Evolutionary conservation across 2,329 filamentous ascomycete species (phyloP).

Genomic region (Fusarium chlamydosporum): DNA sequence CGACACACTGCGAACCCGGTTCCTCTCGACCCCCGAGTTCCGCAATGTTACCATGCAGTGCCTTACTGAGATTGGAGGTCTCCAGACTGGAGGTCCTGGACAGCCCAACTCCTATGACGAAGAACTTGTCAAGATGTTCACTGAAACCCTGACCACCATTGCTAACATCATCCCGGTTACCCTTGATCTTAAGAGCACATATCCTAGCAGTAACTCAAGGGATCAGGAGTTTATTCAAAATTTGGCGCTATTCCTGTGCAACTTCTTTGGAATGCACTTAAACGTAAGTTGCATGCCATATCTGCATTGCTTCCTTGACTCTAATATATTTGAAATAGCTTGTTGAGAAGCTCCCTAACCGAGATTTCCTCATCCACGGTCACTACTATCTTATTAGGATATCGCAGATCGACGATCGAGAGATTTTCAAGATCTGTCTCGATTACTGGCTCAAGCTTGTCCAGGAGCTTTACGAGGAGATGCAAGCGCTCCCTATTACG

Average conservation of each 20-base stretch:
- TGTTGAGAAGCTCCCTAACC: slow-evolving; percentile 95
- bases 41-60: slow-evolving; percentile 97
- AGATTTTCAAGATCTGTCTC: slow-evolving; percentile 99
- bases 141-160: slow-evolving; percentile 92
- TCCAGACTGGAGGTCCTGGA: slow-evolving; percentile 82
- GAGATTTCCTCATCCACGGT: slow-evolving; percentile 93
- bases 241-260: slow-evolving; percentile 93
- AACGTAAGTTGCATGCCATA: slow-evolving; percentile 67
- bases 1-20: slow-evolving; percentile 91
- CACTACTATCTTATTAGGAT: slow-evolving; percentile 99
- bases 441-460: slow-evolving; percentile 99
- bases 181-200: slow-evolving; percentile 91
- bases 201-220: slow-evolving; percentile 88
- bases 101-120: slow-evolving; percentile 86
- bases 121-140: slow-evolving; percentile 98
- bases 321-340: slow-evolving; percentile 66
- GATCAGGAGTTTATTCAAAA: slow-evolving; percentile 99
- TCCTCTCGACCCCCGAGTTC: slow-evolving; percentile 94
- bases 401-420: slow-evolving; percentile 97
- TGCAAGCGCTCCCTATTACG: slow-evolving; percentile 94
- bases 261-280: slow-evolving; percentile 95
- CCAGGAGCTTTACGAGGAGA: slow-evolving; percentile 97
- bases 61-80: slow-evolving; percentile 94
- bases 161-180: slow-evolving; percentile 92
- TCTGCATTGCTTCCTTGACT: slow-evolving; percentile 19